Conservation (phyloP, 164 flowering plant genomes). For the Cinnamomum chago region DNA sequence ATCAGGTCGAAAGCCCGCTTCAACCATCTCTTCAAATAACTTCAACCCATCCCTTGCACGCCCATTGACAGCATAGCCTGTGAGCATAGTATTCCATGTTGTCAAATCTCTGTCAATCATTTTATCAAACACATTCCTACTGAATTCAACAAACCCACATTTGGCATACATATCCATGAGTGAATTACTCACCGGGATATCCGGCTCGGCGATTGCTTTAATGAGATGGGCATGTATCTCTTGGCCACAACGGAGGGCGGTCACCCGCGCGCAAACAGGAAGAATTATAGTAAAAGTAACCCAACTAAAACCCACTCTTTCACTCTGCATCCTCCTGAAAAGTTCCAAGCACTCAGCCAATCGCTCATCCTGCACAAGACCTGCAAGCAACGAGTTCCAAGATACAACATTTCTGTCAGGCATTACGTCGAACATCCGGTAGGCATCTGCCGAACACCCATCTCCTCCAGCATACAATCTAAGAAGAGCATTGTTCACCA, state of each 20-base stretch:
- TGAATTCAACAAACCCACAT: conserved; percentile 35
- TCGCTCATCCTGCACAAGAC: conserved; percentile 15
- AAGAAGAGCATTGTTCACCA: conserved; percentile 41
- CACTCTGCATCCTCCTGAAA: conserved; percentile 27
- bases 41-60: conserved; percentile 18
- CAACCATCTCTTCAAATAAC: conserved; percentile 35
- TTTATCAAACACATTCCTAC: conserved; percentile 26
- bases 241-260: conserved; percentile 28
- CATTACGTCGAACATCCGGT: conserved; percentile 38
- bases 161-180: conserved; percentile 45
- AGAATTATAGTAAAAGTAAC: conserved; percentile 33
- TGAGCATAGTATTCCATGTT: conserved; percentile 37
- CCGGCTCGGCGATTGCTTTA: conserved; percentile 31
- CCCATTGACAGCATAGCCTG: conserved; percentile 40
- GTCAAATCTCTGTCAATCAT: conserved; percentile 29
- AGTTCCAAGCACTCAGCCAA: conserved; percentile 26
- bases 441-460: conserved; percentile 27
- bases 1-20: conserved; percentile 21
- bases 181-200: conserved; percentile 28
- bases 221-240: conserved; percentile 40
- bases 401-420: conserved; percentile 35
- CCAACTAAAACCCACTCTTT: conserved; percentile 37
- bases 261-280: conserved; percentile 24
- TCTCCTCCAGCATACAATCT: conserved; percentile 23
- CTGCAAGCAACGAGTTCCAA: conserved; percentile 35